Percentiles rank a stretch among this genome's conserved stretches.
phyloP scores from a whole-genome alignment of 768 basidiomycete genomes.

The Lactifluus subvellereus region DNA sequence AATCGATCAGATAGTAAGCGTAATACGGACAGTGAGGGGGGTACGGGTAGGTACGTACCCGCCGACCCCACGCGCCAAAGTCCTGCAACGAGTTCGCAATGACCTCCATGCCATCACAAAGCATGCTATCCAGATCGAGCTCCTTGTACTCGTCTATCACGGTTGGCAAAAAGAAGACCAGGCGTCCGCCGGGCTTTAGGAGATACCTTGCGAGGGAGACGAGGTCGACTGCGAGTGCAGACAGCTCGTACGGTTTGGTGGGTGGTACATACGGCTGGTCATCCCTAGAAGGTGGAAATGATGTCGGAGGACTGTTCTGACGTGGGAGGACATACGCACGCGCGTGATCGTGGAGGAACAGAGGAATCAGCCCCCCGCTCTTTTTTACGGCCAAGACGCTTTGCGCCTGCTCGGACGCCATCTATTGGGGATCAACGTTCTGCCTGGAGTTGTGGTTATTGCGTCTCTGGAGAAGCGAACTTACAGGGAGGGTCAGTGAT shows the following conservation, averaged over 20 bases:
- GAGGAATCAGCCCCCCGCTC: conserved; percentile 33
- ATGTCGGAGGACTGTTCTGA: not conserved
- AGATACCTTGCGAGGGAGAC: conserved; percentile 77
- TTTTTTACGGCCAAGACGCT: conserved; percentile 67
- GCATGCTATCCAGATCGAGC: conserved; percentile 70
- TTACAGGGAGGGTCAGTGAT: conserved; percentile 91
- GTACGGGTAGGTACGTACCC: conserved; percentile 46
- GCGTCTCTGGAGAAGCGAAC: conserved; percentile 27
- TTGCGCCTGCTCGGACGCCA: conserved; percentile 86
- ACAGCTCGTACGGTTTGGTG: conserved; percentile 88
- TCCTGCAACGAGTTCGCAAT: conserved; percentile 86
- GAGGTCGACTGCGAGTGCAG: conserved; percentile 74
- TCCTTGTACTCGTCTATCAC: conserved; percentile 88
- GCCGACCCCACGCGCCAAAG: conserved; percentile 91
- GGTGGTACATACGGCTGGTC: conserved; percentile 81
- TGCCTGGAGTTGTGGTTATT: not conserved
- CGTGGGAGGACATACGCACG: conserved; percentile 35
- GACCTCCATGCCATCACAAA: conserved; percentile 84
- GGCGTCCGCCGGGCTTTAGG: conserved; percentile 76
- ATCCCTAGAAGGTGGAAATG: conserved; percentile 34
- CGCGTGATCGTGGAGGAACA: conserved; percentile 27
- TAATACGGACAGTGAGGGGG: too few species aligned
- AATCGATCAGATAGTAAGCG: not conserved
- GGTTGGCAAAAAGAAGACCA: conserved; percentile 95
- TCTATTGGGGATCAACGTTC: conserved; percentile 41